phyloP scores from a whole-genome alignment of 441 rosid species.

The Eutrema salsugineum region DNA sequence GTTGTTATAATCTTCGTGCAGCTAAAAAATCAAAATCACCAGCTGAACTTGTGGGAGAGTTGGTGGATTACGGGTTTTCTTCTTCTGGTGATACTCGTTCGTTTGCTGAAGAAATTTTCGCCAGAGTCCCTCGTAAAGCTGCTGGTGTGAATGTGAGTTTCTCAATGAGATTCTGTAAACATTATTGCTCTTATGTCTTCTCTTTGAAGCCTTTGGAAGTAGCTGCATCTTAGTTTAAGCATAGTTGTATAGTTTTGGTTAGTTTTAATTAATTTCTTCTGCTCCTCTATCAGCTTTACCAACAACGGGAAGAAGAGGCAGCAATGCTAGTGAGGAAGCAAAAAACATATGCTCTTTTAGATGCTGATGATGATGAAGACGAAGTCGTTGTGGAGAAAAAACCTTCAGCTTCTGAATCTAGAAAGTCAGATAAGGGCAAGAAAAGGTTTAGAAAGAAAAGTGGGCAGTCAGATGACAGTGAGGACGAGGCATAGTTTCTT shows the following conservation, averaged over 20 bases:
- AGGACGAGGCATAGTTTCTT: slow-evolving; percentile 57
- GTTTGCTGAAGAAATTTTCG: slow-evolving; percentile 70
- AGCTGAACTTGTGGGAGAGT: slow-evolving; percentile 47
- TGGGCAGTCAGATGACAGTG: slow-evolving; percentile 67
- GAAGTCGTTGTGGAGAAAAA: slow-evolving; percentile 29
- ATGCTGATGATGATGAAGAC: slow-evolving; percentile 58
- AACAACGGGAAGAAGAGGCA: slow-evolving; percentile 85
- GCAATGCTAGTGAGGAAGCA: slow-evolving; percentile 78
- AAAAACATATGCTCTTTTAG: slow-evolving; percentile 58
- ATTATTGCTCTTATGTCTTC: neutral
- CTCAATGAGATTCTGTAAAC: neutral
- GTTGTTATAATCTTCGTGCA: slow-evolving; percentile 30
- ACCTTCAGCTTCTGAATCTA: slow-evolving; percentile 41
- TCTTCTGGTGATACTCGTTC: slow-evolving; percentile 58
- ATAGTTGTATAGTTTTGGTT: slow-evolving; percentile 7
- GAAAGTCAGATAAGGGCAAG: slow-evolving; percentile 43
- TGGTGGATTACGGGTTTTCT: slow-evolving; percentile 59
- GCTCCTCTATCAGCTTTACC: slow-evolving; percentile 49
- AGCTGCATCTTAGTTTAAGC: neutral
- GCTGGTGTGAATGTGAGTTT: slow-evolving; percentile 64
- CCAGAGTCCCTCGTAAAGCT: slow-evolving; percentile 63
- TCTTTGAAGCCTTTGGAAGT: neutral
- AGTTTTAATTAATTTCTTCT: slow-evolving; percentile 2
- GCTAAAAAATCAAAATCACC: slow-evolving; percentile 77
- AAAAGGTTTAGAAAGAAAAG: slow-evolving; percentile 85